A percentile compares a stretch with the other conserved stretches of the same genome.
Evolutionary conservation across 345 rosid species (phyloP).

Genomic region (Firmiana major): DNA sequence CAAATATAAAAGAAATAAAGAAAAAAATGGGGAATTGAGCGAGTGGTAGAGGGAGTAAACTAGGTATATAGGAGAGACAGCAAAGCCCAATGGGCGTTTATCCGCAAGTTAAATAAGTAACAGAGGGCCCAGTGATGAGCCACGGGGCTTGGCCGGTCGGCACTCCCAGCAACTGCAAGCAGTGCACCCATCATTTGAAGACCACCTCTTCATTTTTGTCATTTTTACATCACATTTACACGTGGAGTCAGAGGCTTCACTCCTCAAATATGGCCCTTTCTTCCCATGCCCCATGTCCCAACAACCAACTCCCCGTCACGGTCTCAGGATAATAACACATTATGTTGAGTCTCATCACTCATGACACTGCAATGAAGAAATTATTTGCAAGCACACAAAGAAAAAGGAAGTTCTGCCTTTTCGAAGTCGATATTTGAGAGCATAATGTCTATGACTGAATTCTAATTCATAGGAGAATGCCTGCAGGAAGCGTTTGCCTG

Average conservation of each 20-base stretch:
- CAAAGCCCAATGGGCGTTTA: background rate
- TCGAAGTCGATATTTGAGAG: too few species aligned
- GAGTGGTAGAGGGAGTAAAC: background rate
- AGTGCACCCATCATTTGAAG: background rate
- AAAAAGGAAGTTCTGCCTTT: too few species aligned
- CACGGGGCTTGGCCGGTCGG: background rate
- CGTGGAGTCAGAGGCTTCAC: slow-evolving; percentile 2
- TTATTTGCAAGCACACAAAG: too few species aligned
- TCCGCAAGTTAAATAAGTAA: background rate
- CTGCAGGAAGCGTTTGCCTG: too few species aligned
- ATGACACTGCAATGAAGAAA: too few species aligned
- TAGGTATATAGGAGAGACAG: background rate
- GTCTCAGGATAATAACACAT: too few species aligned
- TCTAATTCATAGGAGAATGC: too few species aligned
- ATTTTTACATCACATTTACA: background rate
- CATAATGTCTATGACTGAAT: too few species aligned
- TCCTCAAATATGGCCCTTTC: background rate
- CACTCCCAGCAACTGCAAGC: background rate
- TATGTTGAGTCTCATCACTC: too few species aligned
- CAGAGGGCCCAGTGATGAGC: background rate
- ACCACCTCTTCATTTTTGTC: background rate
- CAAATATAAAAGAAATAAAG: background rate
- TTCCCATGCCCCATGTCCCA: too few species aligned
- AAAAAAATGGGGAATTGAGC: background rate
- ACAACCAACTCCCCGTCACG: too few species aligned